phyloP scores from a whole-genome alignment of 202 grass and related monocot genomes.

The Brachypodium distachyon region DNA sequence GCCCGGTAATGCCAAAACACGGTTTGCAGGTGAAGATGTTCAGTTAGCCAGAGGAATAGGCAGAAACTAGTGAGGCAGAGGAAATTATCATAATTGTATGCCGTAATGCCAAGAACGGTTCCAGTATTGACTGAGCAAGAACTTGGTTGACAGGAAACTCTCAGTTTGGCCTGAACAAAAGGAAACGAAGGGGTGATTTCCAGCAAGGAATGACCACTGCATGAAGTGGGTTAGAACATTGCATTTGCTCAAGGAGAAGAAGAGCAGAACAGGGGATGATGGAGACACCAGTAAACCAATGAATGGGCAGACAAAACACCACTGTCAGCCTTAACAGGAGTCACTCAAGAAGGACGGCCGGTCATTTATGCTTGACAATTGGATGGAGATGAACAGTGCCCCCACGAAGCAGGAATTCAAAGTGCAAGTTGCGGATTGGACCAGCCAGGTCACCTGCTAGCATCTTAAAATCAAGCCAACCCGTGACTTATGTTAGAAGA shows the following conservation, averaged over 20 bases:
- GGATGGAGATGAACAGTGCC: too few relatives aligned
- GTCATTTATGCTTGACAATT: neutral
- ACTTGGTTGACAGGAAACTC: neutral
- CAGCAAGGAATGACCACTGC: neutral
- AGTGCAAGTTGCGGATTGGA: conserved; percentile 14
- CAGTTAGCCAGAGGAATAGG: too few relatives aligned
- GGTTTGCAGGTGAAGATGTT: too few relatives aligned
- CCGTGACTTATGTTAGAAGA: neutral
- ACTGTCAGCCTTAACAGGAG: too few relatives aligned
- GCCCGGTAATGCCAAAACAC: too few relatives aligned
- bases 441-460: neutral
- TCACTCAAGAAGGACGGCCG: neutral
- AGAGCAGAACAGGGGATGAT: neutral
- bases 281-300: neutral
- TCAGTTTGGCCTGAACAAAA: neutral
- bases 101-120: too few relatives aligned
- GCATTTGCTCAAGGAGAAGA: neutral
- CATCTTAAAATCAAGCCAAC: conserved; percentile 1
- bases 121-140: neutral
- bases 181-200: neutral
- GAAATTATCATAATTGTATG: too few relatives aligned
- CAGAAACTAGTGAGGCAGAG: too few relatives aligned
- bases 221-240: neutral
- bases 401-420: conserved; percentile 1
- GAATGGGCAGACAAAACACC: neutral